phyloP scores from a whole-genome alignment of 2,329 filamentous ascomycete genomes.

The Aulographum hederae region DNA sequence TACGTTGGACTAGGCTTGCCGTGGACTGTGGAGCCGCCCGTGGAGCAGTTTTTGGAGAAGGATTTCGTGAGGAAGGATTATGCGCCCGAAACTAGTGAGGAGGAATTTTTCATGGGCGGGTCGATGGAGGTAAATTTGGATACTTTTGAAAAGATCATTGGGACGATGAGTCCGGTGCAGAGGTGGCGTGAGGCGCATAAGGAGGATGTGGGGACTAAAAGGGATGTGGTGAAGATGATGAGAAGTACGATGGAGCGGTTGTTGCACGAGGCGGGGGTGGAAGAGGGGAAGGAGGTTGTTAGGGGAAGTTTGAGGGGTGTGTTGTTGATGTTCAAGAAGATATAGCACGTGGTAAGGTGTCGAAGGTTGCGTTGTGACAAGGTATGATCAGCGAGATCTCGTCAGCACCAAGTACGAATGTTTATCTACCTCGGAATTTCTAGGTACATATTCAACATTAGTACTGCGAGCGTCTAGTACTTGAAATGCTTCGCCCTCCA shows the following conservation, averaged over 20 bases:
- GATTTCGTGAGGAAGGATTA: slow-evolving; percentile 26
- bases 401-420: no score
- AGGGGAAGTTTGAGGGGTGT: slow-evolving; percentile 4
- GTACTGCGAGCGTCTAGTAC: no score
- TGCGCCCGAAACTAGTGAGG: slow-evolving; percentile 11
- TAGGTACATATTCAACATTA: no score
- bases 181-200: slow-evolving; percentile 29
- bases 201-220: slow-evolving; percentile 20
- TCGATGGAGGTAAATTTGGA: slow-evolving; percentile 12
- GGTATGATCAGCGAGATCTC: no score
- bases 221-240: slow-evolving; percentile 18
- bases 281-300: slow-evolving; percentile 10
- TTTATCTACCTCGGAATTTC: no score
- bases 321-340: slow-evolving; percentile 8
- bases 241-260: slow-evolving; percentile 9
- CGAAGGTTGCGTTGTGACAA: no score
- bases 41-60: slow-evolving; percentile 20
- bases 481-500: no score
- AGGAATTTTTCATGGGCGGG: slow-evolving; percentile 11
- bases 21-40: slow-evolving; percentile 23
- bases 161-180: slow-evolving; percentile 21
- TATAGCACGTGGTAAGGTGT: no score
- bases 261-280: slow-evolving; percentile 11
- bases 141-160: slow-evolving; percentile 17
- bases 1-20: slow-evolving; percentile 30